Conservation (phyloP, 1,139 yeast species). For the Zygosaccharomyces sapae region DNA sequence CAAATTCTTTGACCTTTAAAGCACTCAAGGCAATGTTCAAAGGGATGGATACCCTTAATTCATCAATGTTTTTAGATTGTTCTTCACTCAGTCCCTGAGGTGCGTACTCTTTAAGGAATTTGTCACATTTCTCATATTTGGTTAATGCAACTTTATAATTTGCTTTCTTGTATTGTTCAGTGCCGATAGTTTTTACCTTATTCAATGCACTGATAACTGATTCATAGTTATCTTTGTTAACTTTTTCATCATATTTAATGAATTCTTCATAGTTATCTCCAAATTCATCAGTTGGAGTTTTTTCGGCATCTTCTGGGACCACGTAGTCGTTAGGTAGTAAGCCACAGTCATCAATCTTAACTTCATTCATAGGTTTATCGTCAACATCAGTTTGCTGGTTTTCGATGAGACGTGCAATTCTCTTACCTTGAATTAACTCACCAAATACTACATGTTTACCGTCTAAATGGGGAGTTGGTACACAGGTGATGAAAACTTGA, state of each 20-base stretch:
- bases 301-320: constrained; percentile 43
- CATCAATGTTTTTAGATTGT: constrained; percentile 45
- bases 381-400: constrained; percentile 54
- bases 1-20: constrained; percentile 56
- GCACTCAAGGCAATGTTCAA: constrained; percentile 76
- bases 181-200: constrained; percentile 74
- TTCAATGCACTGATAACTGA: constrained; percentile 64
- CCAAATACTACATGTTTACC: constrained; percentile 98
- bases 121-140: constrained; percentile 69
- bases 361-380: constrained; percentile 63
- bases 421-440: constrained; percentile 75
- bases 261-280: constrained; percentile 82
- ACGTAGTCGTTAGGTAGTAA: constrained; percentile 58
- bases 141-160: constrained; percentile 52
- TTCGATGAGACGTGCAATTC: constrained; percentile 75
- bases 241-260: constrained; percentile 66
- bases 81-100: constrained; percentile 65
- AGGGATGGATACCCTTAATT: constrained; percentile 56
- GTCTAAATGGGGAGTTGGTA: constrained; percentile 76
- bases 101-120: constrained; percentile 65
- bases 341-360: constrained; percentile 77
- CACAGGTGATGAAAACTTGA: constrained; percentile 89
- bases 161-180: constrained; percentile 64
- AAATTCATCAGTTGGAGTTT: constrained; percentile 55
- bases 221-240: constrained; percentile 56